phyloP scores from a whole-genome alignment of 768 basidiomycete species.

The Chalciporus pseudorubinellus region DNA sequence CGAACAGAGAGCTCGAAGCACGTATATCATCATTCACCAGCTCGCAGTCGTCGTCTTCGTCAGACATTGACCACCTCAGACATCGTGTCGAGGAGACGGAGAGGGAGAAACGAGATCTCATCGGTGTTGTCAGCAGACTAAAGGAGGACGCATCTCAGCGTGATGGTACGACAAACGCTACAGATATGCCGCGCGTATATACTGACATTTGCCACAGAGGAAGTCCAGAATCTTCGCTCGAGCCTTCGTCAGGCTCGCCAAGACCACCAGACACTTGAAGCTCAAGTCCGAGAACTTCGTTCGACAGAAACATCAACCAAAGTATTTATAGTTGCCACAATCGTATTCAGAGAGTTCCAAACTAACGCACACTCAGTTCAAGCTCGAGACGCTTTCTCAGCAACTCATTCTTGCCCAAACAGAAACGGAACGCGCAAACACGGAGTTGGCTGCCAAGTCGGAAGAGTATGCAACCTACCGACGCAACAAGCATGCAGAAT shows the following conservation, averaged over 20 bases:
- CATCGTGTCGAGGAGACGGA: conserved; percentile 72
- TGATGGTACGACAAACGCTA: conserved; percentile 53
- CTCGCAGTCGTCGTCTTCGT: conserved; percentile 60
- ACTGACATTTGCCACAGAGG: conserved; percentile 44
- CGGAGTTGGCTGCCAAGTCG: conserved; percentile 67
- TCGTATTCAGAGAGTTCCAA: too few species aligned
- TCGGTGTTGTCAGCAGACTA: conserved; percentile 77
- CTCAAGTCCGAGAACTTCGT: conserved; percentile 67
- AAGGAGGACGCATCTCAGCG: conserved; percentile 73
- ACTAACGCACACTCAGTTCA: conserved; percentile 55
- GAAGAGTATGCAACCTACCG: conserved; percentile 85
- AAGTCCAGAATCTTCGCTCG: conserved; percentile 63
- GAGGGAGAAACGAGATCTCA: conserved; percentile 86
- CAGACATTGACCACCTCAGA: conserved; percentile 57
- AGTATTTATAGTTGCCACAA: conserved; percentile 34
- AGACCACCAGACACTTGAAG: conserved; percentile 66
- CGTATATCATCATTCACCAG: conserved; percentile 56
- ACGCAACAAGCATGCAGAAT: conserved; percentile 75
- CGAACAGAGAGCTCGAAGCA: conserved; percentile 47
- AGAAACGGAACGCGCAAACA: conserved; percentile 69
- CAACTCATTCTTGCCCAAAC: conserved; percentile 75
- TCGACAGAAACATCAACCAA: conserved; percentile 76
- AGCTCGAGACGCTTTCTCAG: conserved; percentile 78
- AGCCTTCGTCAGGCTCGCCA: conserved; percentile 74
- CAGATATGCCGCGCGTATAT: not conserved